Evolutionary conservation across 2,329 filamentous ascomycete species (phyloP).

Genomic region (Aspergillus sp.): DNA sequence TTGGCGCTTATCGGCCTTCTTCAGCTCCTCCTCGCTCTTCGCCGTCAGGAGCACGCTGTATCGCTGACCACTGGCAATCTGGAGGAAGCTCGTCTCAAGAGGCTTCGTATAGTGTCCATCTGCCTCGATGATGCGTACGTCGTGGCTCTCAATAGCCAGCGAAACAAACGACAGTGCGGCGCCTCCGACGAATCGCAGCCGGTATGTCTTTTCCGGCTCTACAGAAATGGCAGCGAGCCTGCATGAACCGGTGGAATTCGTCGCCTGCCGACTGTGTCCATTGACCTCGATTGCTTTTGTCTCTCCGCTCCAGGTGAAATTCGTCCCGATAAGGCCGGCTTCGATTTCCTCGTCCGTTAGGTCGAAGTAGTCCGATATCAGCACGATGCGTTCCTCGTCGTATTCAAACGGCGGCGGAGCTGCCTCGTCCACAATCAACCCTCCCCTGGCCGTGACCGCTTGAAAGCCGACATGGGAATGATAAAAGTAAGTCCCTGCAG

Average conservation of each 20-base stretch:
- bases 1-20: slow-evolving; percentile 44
- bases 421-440: slow-evolving; percentile 58
- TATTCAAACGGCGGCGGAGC: slow-evolving; percentile 56
- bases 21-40: slow-evolving; percentile 40
- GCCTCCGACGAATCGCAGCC: slow-evolving; percentile 60
- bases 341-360: slow-evolving; percentile 55
- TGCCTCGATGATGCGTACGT: slow-evolving; percentile 53
- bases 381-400: slow-evolving; percentile 60
- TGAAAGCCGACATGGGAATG: slow-evolving; percentile 68
- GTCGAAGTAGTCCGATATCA: slow-evolving; percentile 59
- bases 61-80: slow-evolving; percentile 60
- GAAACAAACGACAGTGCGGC: slow-evolving; percentile 56
- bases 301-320: slow-evolving; percentile 60
- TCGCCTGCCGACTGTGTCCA: slow-evolving; percentile 50
- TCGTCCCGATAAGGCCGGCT: slow-evolving; percentile 49
- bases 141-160: slow-evolving; percentile 59
- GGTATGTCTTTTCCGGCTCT: slow-evolving; percentile 60
- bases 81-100: slow-evolving; percentile 44
- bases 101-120: slow-evolving; percentile 4
- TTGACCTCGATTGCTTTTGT: slow-evolving; percentile 59
- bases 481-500: slow-evolving; percentile 67
- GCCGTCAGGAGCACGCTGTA: slow-evolving; percentile 58
- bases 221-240: slow-evolving; percentile 57
- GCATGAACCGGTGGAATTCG: slow-evolving; percentile 36
- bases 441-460: slow-evolving; percentile 57